These are phyloP conservation scores for Kickxella alabastrina DNA, from an alignment of 192 early-diverging fungal genomes.

Conservation along the genomic window DNA sequence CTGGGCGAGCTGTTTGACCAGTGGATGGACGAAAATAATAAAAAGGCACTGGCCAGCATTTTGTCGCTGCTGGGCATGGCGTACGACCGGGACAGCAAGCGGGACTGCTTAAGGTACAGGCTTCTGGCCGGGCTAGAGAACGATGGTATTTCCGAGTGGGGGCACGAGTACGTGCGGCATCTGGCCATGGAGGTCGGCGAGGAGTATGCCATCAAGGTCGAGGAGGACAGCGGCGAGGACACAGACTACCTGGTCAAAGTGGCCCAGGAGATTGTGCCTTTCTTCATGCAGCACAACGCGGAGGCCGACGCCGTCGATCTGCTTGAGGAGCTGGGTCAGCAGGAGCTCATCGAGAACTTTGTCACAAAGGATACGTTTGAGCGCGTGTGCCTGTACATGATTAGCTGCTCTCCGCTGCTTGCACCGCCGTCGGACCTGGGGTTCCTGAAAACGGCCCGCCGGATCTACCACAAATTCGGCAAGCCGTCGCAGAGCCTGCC, in stretches of 20 bases:
- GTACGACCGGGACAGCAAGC: slow-evolving; percentile 81
- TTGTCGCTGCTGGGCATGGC: slow-evolving; percentile 97
- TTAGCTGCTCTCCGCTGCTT: slow-evolving; percentile 88
- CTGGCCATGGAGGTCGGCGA: slow-evolving; percentile 85
- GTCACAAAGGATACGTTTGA: slow-evolving; percentile 91
- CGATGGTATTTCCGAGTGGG: slow-evolving; percentile 85
- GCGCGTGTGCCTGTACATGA: slow-evolving; percentile 94
- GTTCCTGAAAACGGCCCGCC: slow-evolving; percentile 82
- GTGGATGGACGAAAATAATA: slow-evolving; percentile 71
- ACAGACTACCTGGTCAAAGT: slow-evolving; percentile 64
- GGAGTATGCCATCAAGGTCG: slow-evolving; percentile 69
- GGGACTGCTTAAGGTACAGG: slow-evolving; percentile 83
- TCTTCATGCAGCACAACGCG: slow-evolving; percentile 95
- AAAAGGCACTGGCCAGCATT: slow-evolving; percentile 87
- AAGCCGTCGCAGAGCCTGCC: slow-evolving; percentile 81
- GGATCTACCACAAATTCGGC: slow-evolving; percentile 82
- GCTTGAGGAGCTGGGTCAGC: slow-evolving; percentile 81
- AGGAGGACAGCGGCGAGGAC: slow-evolving; percentile 52
- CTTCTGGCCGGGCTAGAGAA: slow-evolving; percentile 70
- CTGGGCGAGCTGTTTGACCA: slow-evolving; percentile 64
- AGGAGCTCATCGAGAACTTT: slow-evolving; percentile 74
- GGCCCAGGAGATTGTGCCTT: slow-evolving; percentile 86
- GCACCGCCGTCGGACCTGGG: slow-evolving; percentile 83
- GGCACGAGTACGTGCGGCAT: slow-evolving; percentile 99
- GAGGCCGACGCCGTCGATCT: slow-evolving; percentile 98